Conservation (phyloP, 306 rosid species). For the Rosa chinensis region DNA sequence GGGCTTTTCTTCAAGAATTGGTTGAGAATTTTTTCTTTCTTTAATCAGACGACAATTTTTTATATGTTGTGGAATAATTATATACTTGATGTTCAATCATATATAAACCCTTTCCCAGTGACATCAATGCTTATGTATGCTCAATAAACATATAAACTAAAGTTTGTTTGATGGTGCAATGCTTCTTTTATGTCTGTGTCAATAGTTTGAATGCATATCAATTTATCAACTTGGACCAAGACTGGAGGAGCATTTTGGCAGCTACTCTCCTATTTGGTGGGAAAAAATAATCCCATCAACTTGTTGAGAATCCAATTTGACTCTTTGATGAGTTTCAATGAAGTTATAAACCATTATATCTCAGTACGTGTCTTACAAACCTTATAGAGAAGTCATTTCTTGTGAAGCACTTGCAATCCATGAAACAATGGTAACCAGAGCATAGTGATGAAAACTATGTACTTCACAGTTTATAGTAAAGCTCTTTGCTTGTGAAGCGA, state of each 20-base stretch:
- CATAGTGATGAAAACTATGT: background rate
- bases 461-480: background rate
- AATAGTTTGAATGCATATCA: background rate
- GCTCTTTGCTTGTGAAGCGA: slow-evolving; percentile 8
- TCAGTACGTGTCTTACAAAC: background rate
- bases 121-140: background rate
- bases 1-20: slow-evolving; percentile 28
- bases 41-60: slow-evolving; percentile 17
- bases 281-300: background rate
- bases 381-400: background rate
- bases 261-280: background rate
- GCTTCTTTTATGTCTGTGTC: background rate
- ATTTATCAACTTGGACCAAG: background rate
- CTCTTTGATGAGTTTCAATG: background rate
- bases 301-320: background rate
- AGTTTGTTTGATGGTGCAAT: background rate
- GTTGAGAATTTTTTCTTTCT: slow-evolving; percentile 29
- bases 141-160: background rate
- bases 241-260: background rate
- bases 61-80: slow-evolving; percentile 19
- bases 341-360: background rate
- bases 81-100: slow-evolving; percentile 4
- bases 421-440: background rate
- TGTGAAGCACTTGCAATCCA: background rate
- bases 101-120: background rate